Evolutionary conservation across 192 early-diverging fungal species (phyloP).

Genomic region (Umbelopsis vinacea): DNA sequence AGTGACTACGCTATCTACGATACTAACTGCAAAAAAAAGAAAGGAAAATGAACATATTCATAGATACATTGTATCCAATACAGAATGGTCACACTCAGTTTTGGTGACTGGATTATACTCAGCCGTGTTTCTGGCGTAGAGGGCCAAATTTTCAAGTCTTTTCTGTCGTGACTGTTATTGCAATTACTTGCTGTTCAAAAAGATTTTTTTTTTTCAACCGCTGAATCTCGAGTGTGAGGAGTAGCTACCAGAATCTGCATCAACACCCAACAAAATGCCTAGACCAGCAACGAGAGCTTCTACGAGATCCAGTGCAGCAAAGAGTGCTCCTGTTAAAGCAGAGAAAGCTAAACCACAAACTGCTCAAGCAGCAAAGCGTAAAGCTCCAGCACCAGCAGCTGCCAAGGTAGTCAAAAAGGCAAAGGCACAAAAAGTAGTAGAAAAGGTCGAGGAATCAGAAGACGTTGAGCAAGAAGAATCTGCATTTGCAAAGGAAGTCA

Average conservation of each 20-base stretch:
- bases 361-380: slow-evolving; percentile 13
- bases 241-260: slow-evolving; percentile 6
- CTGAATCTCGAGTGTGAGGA: neutral
- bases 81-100: no score
- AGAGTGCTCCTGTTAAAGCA: neutral
- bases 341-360: neutral
- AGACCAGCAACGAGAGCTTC: slow-evolving; percentile 6
- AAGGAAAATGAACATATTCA: no score
- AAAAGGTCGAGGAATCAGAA: slow-evolving; percentile 16
- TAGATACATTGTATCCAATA: no score
- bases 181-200: neutral
- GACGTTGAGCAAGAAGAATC: slow-evolving; percentile 35
- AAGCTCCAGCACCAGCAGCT: slow-evolving; percentile 1
- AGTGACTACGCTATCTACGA: no score
- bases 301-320: neutral
- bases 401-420: slow-evolving; percentile 34
- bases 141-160: neutral
- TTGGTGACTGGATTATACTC: neutral
- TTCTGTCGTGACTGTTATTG: neutral
- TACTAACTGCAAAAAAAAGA: no score
- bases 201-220: slow-evolving; percentile 4
- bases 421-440: slow-evolving; percentile 26
- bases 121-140: neutral
- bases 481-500: slow-evolving; percentile 36
- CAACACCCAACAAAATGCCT: neutral